Evolutionary conservation across 164 flowering plant species (phyloP).

Genomic region (Echeveria elegans): DNA sequence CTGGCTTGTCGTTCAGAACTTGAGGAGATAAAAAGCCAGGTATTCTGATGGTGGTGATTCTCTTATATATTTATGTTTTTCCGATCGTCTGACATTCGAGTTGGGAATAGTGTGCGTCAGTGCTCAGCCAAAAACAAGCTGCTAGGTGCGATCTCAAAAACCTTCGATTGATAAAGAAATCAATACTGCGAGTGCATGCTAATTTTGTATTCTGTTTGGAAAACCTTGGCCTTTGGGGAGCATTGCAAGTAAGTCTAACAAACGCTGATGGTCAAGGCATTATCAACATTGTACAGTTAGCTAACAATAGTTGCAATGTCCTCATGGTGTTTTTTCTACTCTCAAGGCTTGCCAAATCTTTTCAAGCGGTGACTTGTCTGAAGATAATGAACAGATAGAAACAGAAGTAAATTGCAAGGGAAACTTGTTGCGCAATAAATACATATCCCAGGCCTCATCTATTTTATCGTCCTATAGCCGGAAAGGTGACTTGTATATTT

Average conservation of each 20-base stretch:
- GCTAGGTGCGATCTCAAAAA: constrained; percentile 21
- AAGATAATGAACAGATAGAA: constrained; percentile 34
- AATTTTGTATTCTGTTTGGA: constrained; percentile 52
- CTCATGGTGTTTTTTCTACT: background rate
- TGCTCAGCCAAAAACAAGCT: constrained; percentile 25
- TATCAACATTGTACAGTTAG: background rate
- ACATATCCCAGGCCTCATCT: constrained; percentile 40
- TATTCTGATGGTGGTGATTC: constrained; percentile 14
- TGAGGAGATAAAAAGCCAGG: constrained; percentile 59
- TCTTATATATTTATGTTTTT: background rate
- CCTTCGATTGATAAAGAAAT: constrained; percentile 31
- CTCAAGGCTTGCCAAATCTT: constrained; percentile 51
- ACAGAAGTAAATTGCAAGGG: constrained; percentile 31
- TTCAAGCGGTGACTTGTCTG: constrained; percentile 37
- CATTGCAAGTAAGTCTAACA: constrained; percentile 47
- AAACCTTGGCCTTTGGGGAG: constrained; percentile 80
- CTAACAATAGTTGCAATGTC: background rate
- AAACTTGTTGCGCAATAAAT: constrained; percentile 36
- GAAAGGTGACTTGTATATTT: constrained; percentile 29
- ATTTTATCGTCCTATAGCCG: constrained; percentile 30
- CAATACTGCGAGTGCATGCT: constrained; percentile 48
- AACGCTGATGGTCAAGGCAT: background rate
- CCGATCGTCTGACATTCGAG: background rate
- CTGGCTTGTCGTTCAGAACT: constrained; percentile 26
- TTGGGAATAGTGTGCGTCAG: constrained; percentile 39